Evolutionary conservation across 495 filamentous ascomycete genomes (phyloP), one percentile per base, ranked within the genome.

Genomic region (Trichoderma virens): DNA sequence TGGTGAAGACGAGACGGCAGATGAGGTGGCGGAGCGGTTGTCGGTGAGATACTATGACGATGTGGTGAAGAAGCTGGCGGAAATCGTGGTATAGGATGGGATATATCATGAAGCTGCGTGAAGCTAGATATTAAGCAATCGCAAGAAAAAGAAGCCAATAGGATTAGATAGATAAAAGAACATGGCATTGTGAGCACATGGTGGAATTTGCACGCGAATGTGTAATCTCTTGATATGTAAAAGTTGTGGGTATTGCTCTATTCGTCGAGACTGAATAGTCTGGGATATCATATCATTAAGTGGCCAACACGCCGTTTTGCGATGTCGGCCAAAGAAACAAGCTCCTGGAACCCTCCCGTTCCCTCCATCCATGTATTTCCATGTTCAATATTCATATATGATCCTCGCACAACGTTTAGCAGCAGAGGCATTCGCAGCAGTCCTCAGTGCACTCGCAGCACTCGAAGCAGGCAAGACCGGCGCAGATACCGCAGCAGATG

Each of bases 31-130:
- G 9, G 23, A 28, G 51, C 6, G 51, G 27, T 28, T 56, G 11
- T 56, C 51, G 51, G 27, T 8, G 27, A 11, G 66, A 0, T 67
- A 75, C 11, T 72, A 77, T 60, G 75, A 77, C 51, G 59, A 71
- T 2, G 75, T 77, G 7, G 75, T 77, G 34, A 74, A 75, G 70
- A 66, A 60, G 32, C 66, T 77, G 11, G 75, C 69, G 0, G 71
- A 74, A 41, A 66, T 77, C 27, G 61, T 69, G 5, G 66, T 77
- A 13, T 77, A 56, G 23, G 34, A 35, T 35, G 34, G 34, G n/a
- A n/a, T n/a, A 35, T 35, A 13, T 35, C 34, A 35, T 13, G 13
- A 35, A 35, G 34, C 13, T 13, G 6, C 34, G 34, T 1, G 6
- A 35, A 27, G 9, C 23, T 27, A 8, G 20, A 11, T 54, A 28